Evolutionary conservation across 768 basidiomycete genomes (phyloP).

Genomic region (Lentinula detonsa): DNA sequence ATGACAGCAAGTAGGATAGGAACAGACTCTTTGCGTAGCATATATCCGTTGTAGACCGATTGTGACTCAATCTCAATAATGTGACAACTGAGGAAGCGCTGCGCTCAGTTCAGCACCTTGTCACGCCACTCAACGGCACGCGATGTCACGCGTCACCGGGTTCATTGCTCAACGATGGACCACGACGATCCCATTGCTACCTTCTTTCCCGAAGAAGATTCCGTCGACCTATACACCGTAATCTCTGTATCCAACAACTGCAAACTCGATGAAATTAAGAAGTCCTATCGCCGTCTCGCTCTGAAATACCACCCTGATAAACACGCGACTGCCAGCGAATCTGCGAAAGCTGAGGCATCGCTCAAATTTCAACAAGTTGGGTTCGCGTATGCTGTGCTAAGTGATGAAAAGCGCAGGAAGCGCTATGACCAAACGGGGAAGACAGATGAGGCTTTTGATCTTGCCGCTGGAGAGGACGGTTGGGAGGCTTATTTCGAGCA

Average conservation of each 20-base stretch:
- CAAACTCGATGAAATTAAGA: constrained; percentile 64
- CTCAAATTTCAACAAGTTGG: constrained; percentile 88
- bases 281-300: constrained; percentile 80
- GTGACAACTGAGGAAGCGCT: too few species aligned
- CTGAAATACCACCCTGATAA: constrained; percentile 90
- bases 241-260: constrained; percentile 53
- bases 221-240: constrained; percentile 74
- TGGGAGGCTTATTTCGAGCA: constrained; percentile 97
- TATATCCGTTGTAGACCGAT: too few species aligned
- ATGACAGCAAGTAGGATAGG: not conserved
- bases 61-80: too few species aligned
- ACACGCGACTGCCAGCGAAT: constrained; percentile 54
- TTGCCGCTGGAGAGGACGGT: constrained; percentile 71
- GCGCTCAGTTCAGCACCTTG: not conserved
- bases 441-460: constrained; percentile 73
- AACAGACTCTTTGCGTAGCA: too few species aligned
- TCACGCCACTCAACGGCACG: constrained; percentile 3
- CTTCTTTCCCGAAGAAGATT: constrained; percentile 72
- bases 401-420: constrained; percentile 68
- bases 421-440: constrained; percentile 83
- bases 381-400: constrained; percentile 86
- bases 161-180: constrained; percentile 43
- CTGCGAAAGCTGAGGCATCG: constrained; percentile 61
- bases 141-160: constrained; percentile 10
- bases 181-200: constrained; percentile 64